A percentile compares a stretch with the other conserved stretches of the same genome.
Evolutionary conservation across 345 rosid genomes (phyloP).

Genomic region (Geranium rotundifolium): DNA sequence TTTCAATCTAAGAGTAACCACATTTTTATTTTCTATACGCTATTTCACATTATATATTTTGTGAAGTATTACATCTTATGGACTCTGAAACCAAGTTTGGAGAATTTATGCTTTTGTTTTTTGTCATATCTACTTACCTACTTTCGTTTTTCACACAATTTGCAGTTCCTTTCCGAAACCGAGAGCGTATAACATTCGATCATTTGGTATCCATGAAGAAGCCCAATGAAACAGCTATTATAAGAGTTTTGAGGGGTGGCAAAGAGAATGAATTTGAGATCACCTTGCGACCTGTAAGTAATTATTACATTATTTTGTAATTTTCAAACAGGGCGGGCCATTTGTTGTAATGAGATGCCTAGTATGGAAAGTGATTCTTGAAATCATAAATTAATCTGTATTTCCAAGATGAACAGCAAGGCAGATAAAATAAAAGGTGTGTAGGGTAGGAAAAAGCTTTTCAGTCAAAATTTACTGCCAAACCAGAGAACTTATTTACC

Average conservation of each 20-base stretch:
- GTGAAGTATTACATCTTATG: background rate
- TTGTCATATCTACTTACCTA: conserved; percentile 12
- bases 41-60: background rate
- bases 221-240: conserved; percentile 50
- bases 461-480: too few relatives aligned
- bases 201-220: conserved; percentile 89
- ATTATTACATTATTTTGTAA: conserved; percentile 4
- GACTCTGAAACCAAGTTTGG: background rate
- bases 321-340: too few relatives aligned
- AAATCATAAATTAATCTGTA: too few relatives aligned
- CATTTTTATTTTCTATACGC: background rate
- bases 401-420: too few relatives aligned
- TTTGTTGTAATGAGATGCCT: too few relatives aligned
- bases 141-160: conserved; percentile 2
- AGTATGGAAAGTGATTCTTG: too few relatives aligned
- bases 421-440: too few relatives aligned
- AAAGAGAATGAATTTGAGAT: conserved; percentile 45
- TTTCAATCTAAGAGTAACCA: background rate
- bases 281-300: conserved; percentile 57
- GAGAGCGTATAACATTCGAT: conserved; percentile 80
- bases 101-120: background rate
- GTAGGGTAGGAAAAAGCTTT: too few relatives aligned
- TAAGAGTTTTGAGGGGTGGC: conserved; percentile 61
- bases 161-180: conserved; percentile 78
- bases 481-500: too few relatives aligned